Conservation (phyloP, 805 yeast genomes). For the Saccharomycopsis babjevae region DNA sequence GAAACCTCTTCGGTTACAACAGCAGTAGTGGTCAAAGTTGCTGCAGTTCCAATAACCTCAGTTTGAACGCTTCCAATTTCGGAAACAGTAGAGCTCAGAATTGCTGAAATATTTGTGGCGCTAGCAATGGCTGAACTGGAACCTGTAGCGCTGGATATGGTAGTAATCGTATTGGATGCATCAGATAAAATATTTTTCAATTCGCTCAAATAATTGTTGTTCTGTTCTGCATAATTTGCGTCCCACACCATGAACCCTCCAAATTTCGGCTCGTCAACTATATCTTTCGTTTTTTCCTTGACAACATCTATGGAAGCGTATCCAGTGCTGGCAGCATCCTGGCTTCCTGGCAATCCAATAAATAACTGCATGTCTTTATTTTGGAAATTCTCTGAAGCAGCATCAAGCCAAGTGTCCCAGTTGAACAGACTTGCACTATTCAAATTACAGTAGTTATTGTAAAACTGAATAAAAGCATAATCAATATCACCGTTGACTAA, state of each 20-base stretch:
- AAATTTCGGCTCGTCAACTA: conserved; percentile 4
- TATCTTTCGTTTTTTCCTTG: conserved; percentile 17
- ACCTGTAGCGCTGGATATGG: neutral
- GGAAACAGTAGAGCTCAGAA: neutral
- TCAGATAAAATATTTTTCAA: conserved; percentile 3
- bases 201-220: conserved; percentile 13
- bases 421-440: conserved; percentile 37
- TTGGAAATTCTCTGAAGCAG: conserved; percentile 46
- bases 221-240: conserved; percentile 25
- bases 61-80: neutral
- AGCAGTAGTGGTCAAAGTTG: neutral
- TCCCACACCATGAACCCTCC: conserved; percentile 18
- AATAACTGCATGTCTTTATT: conserved; percentile 59
- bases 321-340: conserved; percentile 5
- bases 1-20: neutral
- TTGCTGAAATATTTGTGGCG: neutral
- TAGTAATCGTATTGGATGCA: neutral
- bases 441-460: conserved; percentile 70
- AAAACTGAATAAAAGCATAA: conserved; percentile 78
- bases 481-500: conserved; percentile 56
- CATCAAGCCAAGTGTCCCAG: conserved; percentile 64
- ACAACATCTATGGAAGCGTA: conserved; percentile 24
- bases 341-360: conserved; percentile 36
- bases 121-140: neutral
- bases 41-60: neutral